Evolutionary conservation across 1,284 basidiomycete species (phyloP).

Genomic region (Cryptococcus sp.): DNA sequence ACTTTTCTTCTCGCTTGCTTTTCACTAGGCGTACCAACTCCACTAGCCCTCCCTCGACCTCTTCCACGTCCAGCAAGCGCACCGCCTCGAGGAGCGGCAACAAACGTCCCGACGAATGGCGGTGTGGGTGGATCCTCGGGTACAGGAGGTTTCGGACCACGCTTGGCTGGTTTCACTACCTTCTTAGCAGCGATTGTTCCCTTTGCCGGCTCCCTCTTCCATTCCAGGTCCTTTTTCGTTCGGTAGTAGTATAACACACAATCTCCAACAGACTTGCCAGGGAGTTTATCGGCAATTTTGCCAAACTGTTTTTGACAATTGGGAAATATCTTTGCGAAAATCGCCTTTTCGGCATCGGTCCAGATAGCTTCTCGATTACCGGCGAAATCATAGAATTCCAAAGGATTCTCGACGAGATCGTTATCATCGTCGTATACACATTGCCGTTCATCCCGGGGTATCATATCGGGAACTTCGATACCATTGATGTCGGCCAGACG

Average conservation of each 20-base stretch:
- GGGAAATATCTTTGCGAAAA: conserved; percentile 77
- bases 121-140: no score
- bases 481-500: conserved; percentile 80
- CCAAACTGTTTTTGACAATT: conserved; percentile 85
- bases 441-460: conserved; percentile 62
- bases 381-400: conserved; percentile 67
- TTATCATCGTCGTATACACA: conserved; percentile 75
- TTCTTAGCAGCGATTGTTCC: conserved; percentile 48
- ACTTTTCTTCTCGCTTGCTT: conserved; percentile 6
- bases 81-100: neutral
- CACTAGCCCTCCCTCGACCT: neutral
- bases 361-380: conserved; percentile 68
- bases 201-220: no score
- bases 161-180: conserved; percentile 53
- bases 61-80: neutral
- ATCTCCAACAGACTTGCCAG: conserved; percentile 80
- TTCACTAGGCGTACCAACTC: neutral
- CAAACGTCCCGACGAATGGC: no score
- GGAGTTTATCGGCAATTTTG: conserved; percentile 69
- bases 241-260: conserved; percentile 94
- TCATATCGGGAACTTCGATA: conserved; percentile 90
- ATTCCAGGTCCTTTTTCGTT: conserved; percentile 88
- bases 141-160: conserved; percentile 9
- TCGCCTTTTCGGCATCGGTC: conserved; percentile 78
- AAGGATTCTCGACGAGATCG: conserved; percentile 71